phyloP scores from a whole-genome alignment of 1,139 yeast genomes.

The Hansenula anomala region DNA sequence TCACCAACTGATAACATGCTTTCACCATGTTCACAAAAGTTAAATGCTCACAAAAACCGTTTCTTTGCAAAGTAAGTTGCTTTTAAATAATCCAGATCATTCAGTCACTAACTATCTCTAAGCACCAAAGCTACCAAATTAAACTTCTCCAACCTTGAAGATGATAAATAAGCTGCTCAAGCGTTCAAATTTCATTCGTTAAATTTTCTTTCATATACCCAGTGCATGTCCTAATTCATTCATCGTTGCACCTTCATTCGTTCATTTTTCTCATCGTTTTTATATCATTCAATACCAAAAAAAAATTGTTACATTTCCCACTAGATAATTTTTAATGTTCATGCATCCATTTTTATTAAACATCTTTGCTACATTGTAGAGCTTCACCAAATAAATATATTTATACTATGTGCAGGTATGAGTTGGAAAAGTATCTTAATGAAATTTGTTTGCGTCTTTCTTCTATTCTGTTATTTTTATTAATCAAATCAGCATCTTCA shows the following conservation, averaged over 20 bases:
- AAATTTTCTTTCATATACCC: too few species aligned
- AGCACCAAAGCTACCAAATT: slow-evolving; percentile 24
- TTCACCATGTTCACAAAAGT: slow-evolving; percentile 54
- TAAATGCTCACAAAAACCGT: slow-evolving; percentile 43
- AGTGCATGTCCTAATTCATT: background rate
- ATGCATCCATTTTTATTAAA: too few species aligned
- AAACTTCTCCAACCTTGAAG: slow-evolving; percentile 15
- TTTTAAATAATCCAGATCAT: background rate
- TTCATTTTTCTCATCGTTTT: too few species aligned
- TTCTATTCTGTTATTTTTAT: background rate
- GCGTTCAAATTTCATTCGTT: too few species aligned
- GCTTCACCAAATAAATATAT: background rate
- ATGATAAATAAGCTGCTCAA: background rate
- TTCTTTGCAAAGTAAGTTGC: slow-evolving; percentile 26
- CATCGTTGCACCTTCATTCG: background rate
- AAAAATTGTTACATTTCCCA: too few species aligned
- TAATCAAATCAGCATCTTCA: too few species aligned
- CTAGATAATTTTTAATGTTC: too few species aligned
- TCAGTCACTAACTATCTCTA: background rate
- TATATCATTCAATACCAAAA: too few species aligned
- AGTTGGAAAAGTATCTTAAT: too few species aligned
- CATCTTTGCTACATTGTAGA: too few species aligned
- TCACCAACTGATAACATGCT: slow-evolving; percentile 55
- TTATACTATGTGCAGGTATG: slow-evolving; percentile 2
- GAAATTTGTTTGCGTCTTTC: background rate